Base-by-base conservation (phyloP, 1,284 basidiomycete species). In the Inonotus hispidus region DNA sequence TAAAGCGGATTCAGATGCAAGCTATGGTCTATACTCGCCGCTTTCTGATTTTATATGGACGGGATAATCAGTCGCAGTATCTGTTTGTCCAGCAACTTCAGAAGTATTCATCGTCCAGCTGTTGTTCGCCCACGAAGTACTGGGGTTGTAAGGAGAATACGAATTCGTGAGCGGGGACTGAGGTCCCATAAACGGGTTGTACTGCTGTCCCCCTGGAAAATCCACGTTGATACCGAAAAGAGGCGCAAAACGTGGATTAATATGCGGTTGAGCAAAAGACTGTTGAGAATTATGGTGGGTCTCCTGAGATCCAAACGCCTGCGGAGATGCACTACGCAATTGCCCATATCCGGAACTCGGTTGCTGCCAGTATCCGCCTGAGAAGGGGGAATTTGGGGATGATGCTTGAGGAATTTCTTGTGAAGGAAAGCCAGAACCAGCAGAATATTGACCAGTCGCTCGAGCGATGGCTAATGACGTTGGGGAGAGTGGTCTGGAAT, bases 251-350 rank as follows among this genome's bases (percentile, higher is more conserved):
- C 84, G 79, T 13, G 90, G 90, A 70, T 91, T 90, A 65, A 90
- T 88, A 68, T 92, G 89, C n/a, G 90, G 89, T 66, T 90, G 88
- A 19, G 90, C 77, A 52, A 78, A 81, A 23, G 73, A 70, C 57
- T 77, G 74, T 54, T 75, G 73, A 54, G 75, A 73, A 41, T 65
- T 59, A 62, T 71, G 54, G 43, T 66, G 66, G 37, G 63, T 60
- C 53, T 66, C 65, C 52, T 68, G 64, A 58, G 67, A 49, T 66
- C 52, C 23, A 29, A 54, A 60, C 13, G 45, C 8, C 27, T 35
- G 41, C 6, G 41, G 53, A 10, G 62, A 67, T 41, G 65, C 63
- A 46, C 63, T 67, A 25, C 64, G 61, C 65, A 66, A 60, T 55
- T 60, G 45, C 14, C 29, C 50, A 23, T 45, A 21, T 29, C 68